phyloP scores from a whole-genome alignment of 2,329 filamentous ascomycete species.

The Aspergillus fumigatiaffinis region DNA sequence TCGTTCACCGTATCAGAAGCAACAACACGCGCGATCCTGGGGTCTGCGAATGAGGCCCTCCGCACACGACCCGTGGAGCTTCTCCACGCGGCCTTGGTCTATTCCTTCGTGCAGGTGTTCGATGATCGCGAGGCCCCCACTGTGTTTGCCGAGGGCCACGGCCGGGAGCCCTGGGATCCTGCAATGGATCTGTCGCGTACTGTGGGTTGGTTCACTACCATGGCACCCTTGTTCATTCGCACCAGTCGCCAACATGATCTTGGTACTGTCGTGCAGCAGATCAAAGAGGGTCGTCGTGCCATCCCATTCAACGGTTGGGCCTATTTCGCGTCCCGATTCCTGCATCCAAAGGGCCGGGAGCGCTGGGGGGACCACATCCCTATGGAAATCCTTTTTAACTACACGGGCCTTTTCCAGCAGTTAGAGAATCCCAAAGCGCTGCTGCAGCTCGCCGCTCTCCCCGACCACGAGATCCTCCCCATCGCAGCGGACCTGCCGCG shows the following conservation, averaged over 20 bases:
- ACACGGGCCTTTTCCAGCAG: conserved; percentile 49
- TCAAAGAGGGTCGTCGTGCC: conserved; percentile 31
- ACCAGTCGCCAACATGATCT: background rate
- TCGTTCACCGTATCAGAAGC: background rate
- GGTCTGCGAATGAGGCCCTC: conserved; percentile 9
- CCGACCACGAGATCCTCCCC: background rate
- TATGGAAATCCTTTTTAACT: conserved; percentile 58
- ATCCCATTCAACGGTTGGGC: conserved; percentile 45
- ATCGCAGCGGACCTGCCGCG: conserved; percentile 10
- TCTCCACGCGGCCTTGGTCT: conserved; percentile 48
- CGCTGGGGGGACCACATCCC: conserved; percentile 41
- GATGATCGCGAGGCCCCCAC: conserved; percentile 49
- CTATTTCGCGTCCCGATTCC: conserved; percentile 45
- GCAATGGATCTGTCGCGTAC: conserved; percentile 54
- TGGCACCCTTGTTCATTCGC: conserved; percentile 42
- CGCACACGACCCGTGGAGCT: conserved; percentile 8
- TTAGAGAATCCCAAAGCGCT: conserved; percentile 48
- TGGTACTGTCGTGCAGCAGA: conserved; percentile 43
- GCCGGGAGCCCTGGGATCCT: conserved; percentile 38
- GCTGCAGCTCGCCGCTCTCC: conserved; percentile 26
- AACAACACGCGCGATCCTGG: conserved; percentile 4
- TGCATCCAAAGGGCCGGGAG: conserved; percentile 1
- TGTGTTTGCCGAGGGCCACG: conserved; percentile 43
- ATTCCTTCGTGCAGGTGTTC: conserved; percentile 56
- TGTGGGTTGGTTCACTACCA: conserved; percentile 58